These are phyloP conservation scores for Cryptococcus amylolentus DNA, from an alignment of 1,284 basidiomycete species.

Conservation along the genomic window DNA sequence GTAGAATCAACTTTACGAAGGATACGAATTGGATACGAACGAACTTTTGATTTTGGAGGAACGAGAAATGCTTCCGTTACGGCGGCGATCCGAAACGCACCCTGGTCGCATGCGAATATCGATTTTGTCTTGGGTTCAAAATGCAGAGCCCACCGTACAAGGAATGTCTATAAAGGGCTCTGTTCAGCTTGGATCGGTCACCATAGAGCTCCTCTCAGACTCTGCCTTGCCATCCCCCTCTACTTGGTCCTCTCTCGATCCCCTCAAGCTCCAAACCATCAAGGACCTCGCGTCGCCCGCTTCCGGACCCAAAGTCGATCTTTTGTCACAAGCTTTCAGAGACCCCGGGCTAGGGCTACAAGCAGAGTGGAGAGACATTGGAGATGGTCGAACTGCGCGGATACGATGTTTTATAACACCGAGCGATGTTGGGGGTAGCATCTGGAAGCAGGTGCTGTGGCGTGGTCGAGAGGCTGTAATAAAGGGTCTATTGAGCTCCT, in stretches of 20 bases:
- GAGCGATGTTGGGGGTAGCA: constrained; percentile 10
- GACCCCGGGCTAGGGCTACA: constrained; percentile 12
- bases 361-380: constrained; percentile 9
- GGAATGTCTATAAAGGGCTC: constrained; percentile 3
- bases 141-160: too few species aligned
- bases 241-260: constrained; percentile 6
- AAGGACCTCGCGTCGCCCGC: not conserved
- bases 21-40: too few species aligned
- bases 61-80: too few species aligned
- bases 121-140: too few species aligned
- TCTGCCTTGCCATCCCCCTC: not conserved
- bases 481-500: constrained; percentile 3
- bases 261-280: constrained; percentile 2
- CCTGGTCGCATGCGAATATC: too few species aligned
- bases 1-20: too few species aligned
- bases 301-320: not conserved
- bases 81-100: too few species aligned
- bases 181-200: constrained; percentile 9
- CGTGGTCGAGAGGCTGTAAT: constrained; percentile 6
- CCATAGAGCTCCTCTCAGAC: not conserved
- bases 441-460: constrained; percentile 7
- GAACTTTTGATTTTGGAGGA: too few species aligned
- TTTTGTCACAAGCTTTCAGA: constrained; percentile 4
- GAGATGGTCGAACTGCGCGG: not conserved
- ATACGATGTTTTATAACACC: constrained; percentile 13